A percentile compares a stretch with the other conserved stretches of the same genome.
phyloP scores from a whole-genome alignment of 1,139 yeast species.

The Casaregolazyma lundiana region DNA sequence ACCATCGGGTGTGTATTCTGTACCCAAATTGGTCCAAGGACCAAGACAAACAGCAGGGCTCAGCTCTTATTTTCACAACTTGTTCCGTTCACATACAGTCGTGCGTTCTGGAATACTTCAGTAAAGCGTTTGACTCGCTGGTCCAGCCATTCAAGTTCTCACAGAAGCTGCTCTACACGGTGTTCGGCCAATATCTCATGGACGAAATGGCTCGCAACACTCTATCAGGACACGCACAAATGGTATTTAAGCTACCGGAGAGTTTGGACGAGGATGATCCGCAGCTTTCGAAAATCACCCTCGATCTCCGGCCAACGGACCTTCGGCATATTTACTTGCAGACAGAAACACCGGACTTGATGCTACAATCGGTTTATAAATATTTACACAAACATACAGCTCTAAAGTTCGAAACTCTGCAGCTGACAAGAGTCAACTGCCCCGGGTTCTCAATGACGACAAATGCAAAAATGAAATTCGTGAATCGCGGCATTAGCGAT shows the following conservation, averaged over 20 bases:
- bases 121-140: constrained; percentile 10
- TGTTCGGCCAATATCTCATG: constrained; percentile 6
- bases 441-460: constrained; percentile 21
- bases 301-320: constrained; percentile 20
- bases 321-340: constrained; percentile 9
- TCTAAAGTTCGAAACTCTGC: constrained; percentile 17
- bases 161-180: neutral
- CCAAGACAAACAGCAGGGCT: constrained; percentile 3
- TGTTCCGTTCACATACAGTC: constrained; percentile 8
- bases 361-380: constrained; percentile 15
- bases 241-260: constrained; percentile 17
- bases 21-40: constrained; percentile 8
- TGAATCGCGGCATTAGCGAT: constrained; percentile 12
- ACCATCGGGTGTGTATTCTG: constrained; percentile 6
- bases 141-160: constrained; percentile 8
- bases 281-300: constrained; percentile 18
- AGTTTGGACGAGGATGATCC: constrained; percentile 9
- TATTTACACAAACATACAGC: constrained; percentile 18
- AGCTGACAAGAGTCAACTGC: constrained; percentile 22
- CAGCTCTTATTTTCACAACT: neutral
- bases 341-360: constrained; percentile 9
- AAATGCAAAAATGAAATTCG: constrained; percentile 21
- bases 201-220: constrained; percentile 1
- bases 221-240: constrained; percentile 17
- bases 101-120: constrained; percentile 8